Conservation (phyloP, 1,284 basidiomycete species). For the Moesziomyces sp. region DNA sequence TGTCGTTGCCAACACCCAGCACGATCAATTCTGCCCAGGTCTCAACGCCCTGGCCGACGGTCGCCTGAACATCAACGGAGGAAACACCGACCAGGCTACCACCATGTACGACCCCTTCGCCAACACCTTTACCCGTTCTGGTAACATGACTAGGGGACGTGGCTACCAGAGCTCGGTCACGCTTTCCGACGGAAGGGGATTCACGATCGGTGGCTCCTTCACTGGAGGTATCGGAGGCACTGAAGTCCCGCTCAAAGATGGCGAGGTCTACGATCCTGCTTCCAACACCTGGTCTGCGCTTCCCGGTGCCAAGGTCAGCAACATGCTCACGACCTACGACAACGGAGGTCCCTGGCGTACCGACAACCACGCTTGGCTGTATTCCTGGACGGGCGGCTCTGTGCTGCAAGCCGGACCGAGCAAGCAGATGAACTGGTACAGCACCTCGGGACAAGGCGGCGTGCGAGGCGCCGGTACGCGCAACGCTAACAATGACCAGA, state of each 20-base stretch:
- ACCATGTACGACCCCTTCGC: conserved; percentile 3
- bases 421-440: conserved; percentile 10
- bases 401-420: conserved; percentile 8
- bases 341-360: conserved; percentile 2
- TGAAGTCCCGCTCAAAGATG: conserved; percentile 1
- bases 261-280: conserved; percentile 3
- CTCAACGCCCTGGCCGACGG: conserved; percentile 3
- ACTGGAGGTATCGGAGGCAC: conserved; percentile 2
- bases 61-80: conserved; percentile 2
- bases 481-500: conserved; percentile 2
- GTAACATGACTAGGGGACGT: conserved; percentile 4
- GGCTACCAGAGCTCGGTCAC: conserved; percentile 8
- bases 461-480: conserved; percentile 1
- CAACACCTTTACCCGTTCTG: conserved; percentile 2
- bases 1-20: conserved; percentile 2
- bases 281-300: background rate
- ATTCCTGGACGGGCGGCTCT: conserved; percentile 2
- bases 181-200: conserved; percentile 2
- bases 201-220: conserved; percentile 3
- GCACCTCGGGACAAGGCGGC: conserved; percentile 1
- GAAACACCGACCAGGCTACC: conserved; percentile 4
- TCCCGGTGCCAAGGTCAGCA: background rate
- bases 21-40: conserved; percentile 7
- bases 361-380: conserved; percentile 6
- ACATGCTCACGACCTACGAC: conserved; percentile 5